Conservation (phyloP, 257 asterid species). For the Linaria vulgaris region DNA sequence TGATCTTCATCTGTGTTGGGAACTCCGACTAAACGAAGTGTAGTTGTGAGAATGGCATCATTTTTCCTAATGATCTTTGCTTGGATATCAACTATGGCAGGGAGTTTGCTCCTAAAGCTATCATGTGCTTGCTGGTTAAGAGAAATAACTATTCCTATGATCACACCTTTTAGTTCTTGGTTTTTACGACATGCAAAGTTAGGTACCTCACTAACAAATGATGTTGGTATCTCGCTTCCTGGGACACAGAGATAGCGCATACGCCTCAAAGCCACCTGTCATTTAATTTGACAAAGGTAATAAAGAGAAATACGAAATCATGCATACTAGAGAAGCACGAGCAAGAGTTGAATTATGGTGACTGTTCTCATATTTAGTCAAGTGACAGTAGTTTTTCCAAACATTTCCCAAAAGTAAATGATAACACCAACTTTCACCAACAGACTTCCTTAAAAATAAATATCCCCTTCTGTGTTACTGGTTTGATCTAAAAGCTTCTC, state of each 20-base stretch:
- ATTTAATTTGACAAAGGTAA: no score
- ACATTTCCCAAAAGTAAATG: no score
- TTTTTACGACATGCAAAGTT: constrained; percentile 24
- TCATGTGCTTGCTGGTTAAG: constrained; percentile 25
- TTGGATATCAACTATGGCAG: constrained; percentile 24
- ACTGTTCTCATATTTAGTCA: no score
- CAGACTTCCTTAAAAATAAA: no score
- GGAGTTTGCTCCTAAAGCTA: constrained; percentile 25
- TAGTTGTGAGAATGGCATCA: constrained; percentile 16
- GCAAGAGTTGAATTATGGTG: no score
- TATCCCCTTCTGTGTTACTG: no score
- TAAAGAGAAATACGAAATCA: no score
- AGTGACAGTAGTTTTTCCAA: no score
- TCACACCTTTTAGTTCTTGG: constrained; percentile 28
- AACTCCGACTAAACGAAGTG: constrained; percentile 27
- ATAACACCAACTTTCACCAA: no score
- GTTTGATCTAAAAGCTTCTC: no score
- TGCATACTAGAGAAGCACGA: no score
- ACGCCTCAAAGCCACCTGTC: constrained; percentile 33
- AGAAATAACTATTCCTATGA: constrained; percentile 29
- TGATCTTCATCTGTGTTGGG: constrained; percentile 31
- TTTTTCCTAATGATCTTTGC: constrained; percentile 31
- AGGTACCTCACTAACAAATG: constrained; percentile 28
- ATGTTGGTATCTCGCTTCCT: constrained; percentile 34
- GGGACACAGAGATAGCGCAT: constrained; percentile 28